Percentiles rank a stretch among this genome's conserved stretches.
Conservation (phyloP, 805 yeast species). For the Yarrowia sp. region DNA sequence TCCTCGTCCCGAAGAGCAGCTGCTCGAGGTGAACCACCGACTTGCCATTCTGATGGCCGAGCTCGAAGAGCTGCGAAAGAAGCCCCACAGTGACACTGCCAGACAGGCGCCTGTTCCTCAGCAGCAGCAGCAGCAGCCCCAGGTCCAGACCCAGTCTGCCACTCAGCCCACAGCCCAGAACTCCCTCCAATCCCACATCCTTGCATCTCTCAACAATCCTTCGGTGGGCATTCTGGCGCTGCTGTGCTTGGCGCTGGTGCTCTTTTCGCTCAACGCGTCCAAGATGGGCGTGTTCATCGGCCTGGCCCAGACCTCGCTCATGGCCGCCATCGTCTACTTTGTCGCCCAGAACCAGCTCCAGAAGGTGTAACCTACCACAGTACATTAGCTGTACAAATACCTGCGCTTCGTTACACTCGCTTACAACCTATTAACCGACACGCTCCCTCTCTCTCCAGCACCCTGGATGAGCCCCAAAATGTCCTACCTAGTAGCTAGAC, state of each 20-base stretch:
- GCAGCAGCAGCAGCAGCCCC: neutral
- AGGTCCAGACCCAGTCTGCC: neutral
- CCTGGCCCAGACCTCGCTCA: conserved; percentile 12
- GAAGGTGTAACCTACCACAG: neutral
- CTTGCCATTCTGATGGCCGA: conserved; percentile 22
- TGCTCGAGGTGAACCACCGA: conserved; percentile 15
- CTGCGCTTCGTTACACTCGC: too few relatives aligned
- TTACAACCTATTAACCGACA: conserved; percentile 14
- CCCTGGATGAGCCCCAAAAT: conserved; percentile 10
- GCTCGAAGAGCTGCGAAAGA: conserved; percentile 11
- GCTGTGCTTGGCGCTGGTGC: conserved; percentile 5
- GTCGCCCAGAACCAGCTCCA: conserved; percentile 13
- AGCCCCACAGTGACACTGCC: neutral
- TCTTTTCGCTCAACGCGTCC: conserved; percentile 23
- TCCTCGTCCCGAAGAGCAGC: conserved; percentile 7
- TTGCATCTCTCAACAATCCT: conserved; percentile 18
- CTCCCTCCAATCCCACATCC: neutral
- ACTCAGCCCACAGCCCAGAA: neutral
- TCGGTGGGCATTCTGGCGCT: neutral
- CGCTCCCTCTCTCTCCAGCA: conserved; percentile 3
- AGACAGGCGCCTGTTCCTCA: too few relatives aligned
- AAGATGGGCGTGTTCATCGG: conserved; percentile 24
- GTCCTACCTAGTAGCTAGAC: conserved; percentile 4
- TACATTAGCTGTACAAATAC: too few relatives aligned
- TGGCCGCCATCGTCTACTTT: conserved; percentile 22